Evolutionary conservation across 2,329 filamentous ascomycete genomes (phyloP), one percentile per base, ranked within the genome.

Genomic region (Hypoxylon sp.): DNA sequence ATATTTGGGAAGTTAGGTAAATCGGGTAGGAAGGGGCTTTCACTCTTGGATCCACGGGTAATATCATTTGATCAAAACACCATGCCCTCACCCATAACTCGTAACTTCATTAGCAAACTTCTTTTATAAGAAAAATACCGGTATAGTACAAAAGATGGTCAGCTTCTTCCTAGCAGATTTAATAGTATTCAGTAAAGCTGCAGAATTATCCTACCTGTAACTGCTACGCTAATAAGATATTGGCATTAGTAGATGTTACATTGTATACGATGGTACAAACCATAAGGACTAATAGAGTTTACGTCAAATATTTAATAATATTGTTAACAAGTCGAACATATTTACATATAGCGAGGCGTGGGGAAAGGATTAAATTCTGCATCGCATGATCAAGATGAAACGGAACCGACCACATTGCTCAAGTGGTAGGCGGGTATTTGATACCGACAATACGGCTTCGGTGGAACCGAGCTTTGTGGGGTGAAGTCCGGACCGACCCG

Each of bases 401-500:
- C 22, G 22, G 39, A 9, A 11, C 14, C 8, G 10, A 11, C 17
- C 22, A 19, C 17, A 22, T 44, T 44, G 17, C 9, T 2, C 0
- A 22, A 3, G 29, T 31, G 29, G 26, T 26, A 26, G 26, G 26
- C 6, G 5, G 26, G 26, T 24, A 11, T 22, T 22, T 22, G n/a
- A 14, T 47, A 33, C 22, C 33, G 19, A 35, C 22, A 29, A 35
- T 22, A 19, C 44, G 26, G 58, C n/a, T 39, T 24, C 13, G 29
- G 44, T 63, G 59, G 50, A 39, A 46, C 59, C 26, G 11, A 5
- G 14, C 17, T 10, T 11, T 39, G 48, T 61, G 58, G 58, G 54
- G 55, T 35, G 46, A 33, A 26, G 10, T 2, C 50, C 54, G 59
- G 65, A 13, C 57, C 50, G 55, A 60, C 35, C 60, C 60, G 59